Percentiles rank a stretch among this genome's conserved stretches.
phyloP scores from a whole-genome alignment of 139 green algal genomes.

The Coelastrella sp. region DNA sequence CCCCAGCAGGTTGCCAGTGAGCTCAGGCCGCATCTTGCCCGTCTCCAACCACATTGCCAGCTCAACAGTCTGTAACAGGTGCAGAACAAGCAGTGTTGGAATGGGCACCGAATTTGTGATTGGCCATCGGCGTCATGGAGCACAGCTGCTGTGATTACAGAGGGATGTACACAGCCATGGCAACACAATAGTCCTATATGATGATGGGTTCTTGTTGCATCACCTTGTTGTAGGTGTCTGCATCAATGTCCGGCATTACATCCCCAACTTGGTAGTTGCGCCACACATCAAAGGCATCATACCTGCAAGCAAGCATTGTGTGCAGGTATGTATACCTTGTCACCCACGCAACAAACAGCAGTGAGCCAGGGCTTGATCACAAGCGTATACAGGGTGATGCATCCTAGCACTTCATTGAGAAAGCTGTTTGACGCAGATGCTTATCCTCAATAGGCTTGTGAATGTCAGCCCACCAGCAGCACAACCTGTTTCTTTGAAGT shows the following conservation, averaged over 20 bases:
- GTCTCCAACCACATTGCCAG: conserved; percentile 70
- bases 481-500: too few species aligned
- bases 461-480: too few species aligned
- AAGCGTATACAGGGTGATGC: too few species aligned
- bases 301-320: conserved; percentile 40
- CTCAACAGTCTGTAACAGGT: conserved; percentile 42
- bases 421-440: too few species aligned
- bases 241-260: conserved; percentile 30
- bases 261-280: conserved; percentile 47
- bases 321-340: background rate
- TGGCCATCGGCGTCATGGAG: too few species aligned
- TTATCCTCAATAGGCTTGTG: too few species aligned
- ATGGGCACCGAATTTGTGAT: too few species aligned
- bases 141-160: too few species aligned
- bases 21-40: conserved; percentile 55
- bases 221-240: conserved; percentile 25
- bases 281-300: conserved; percentile 64
- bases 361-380: background rate
- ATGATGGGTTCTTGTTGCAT: background rate
- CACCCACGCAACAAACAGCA: background rate
- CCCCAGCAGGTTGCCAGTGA: conserved; percentile 60
- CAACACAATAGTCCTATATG: too few species aligned
- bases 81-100: background rate
- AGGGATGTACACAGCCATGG: too few species aligned
- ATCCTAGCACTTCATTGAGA: too few species aligned